Evolutionary conservation across 2,329 filamentous ascomycete genomes (phyloP).

Genomic region (Erysiphe pulchra): DNA sequence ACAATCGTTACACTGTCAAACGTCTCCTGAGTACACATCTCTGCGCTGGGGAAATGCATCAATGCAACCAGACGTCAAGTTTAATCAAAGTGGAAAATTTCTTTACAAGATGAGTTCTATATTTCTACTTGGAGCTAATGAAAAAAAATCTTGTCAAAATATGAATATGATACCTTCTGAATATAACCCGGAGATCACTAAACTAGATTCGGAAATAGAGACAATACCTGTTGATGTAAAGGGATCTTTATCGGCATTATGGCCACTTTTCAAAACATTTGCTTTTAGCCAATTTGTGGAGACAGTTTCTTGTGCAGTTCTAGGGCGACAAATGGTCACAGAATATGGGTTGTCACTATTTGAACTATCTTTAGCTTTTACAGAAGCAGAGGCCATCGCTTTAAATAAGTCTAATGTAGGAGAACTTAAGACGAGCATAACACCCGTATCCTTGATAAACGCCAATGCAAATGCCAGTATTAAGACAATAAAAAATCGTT

Average conservation of each 20-base stretch:
- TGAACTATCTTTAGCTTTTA: conserved; percentile 86
- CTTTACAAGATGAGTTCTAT: conserved; percentile 47
- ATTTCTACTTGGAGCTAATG: conserved; percentile 47
- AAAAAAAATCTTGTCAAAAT: conserved; percentile 48
- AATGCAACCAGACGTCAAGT: conserved; percentile 41
- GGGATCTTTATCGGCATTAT: conserved; percentile 55
- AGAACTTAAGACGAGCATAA: conserved; percentile 16
- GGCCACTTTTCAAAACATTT: conserved; percentile 47
- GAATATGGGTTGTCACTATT: conserved; percentile 94
- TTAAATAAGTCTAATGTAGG: conserved; percentile 54
- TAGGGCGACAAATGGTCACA: conserved; percentile 52
- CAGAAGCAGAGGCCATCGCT: conserved; percentile 77
- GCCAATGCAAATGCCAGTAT: conserved; percentile 11
- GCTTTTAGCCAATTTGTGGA: conserved; percentile 68
- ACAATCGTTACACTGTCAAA: conserved; percentile 80
- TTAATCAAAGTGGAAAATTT: conserved; percentile 40
- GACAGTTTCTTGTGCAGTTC: conserved; percentile 64
- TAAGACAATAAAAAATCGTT: conserved; percentile 27
- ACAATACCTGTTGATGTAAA: conserved; percentile 5
- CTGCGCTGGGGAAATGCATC: conserved; percentile 43
- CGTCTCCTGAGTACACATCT: conserved; percentile 42
- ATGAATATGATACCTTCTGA: conserved; percentile 42
- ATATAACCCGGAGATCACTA: conserved; percentile 17
- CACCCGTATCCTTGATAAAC: conserved; percentile 3
- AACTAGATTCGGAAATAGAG: conserved; percentile 1